phyloP scores from a whole-genome alignment of 495 filamentous ascomycete genomes.

The Hamigera avellanea region DNA sequence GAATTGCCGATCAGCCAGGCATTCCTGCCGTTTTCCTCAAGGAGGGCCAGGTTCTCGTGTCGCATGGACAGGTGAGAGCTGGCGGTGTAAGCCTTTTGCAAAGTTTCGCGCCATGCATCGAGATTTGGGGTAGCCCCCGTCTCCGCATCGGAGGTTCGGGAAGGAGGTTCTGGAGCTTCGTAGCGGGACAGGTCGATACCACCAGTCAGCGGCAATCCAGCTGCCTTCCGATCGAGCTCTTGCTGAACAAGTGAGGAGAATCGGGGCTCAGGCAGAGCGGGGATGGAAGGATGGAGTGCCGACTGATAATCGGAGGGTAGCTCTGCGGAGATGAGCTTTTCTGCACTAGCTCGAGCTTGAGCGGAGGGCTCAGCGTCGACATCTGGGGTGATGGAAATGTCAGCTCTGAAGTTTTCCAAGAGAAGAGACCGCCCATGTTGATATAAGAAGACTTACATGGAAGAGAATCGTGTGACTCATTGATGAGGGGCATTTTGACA shows the following conservation, averaged over 20 bases:
- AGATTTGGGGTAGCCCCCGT: constrained; percentile 16
- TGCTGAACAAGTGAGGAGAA: constrained; percentile 51
- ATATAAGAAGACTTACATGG: constrained; percentile 48
- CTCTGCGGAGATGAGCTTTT: constrained; percentile 55
- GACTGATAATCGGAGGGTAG: constrained; percentile 34
- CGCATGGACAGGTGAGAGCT: constrained; percentile 55
- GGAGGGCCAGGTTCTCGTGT: constrained; percentile 55
- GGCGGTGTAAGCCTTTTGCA: constrained; percentile 46
- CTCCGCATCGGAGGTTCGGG: constrained; percentile 17
- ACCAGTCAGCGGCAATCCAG: constrained; percentile 36
- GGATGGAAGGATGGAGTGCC: constrained; percentile 29
- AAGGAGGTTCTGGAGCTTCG: constrained; percentile 47
- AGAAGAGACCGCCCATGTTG: background rate
- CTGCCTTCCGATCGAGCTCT: constrained; percentile 50
- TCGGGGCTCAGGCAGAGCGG: constrained; percentile 20
- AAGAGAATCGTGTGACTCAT: constrained; percentile 68
- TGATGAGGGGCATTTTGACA: constrained; percentile 53
- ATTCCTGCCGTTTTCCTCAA: constrained; percentile 77
- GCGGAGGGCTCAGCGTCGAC: constrained; percentile 58
- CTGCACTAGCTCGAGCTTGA: constrained; percentile 42
- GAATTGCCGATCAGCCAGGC: constrained; percentile 81
- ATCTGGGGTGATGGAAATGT: constrained; percentile 36
- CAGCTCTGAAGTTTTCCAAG: too few species aligned
- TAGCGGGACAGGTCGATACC: constrained; percentile 78
- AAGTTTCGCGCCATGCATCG: constrained; percentile 24